These are phyloP conservation scores for Symmetrospora coprosmae DNA, from an alignment of 768 basidiomycete species.

Conservation along the genomic window DNA sequence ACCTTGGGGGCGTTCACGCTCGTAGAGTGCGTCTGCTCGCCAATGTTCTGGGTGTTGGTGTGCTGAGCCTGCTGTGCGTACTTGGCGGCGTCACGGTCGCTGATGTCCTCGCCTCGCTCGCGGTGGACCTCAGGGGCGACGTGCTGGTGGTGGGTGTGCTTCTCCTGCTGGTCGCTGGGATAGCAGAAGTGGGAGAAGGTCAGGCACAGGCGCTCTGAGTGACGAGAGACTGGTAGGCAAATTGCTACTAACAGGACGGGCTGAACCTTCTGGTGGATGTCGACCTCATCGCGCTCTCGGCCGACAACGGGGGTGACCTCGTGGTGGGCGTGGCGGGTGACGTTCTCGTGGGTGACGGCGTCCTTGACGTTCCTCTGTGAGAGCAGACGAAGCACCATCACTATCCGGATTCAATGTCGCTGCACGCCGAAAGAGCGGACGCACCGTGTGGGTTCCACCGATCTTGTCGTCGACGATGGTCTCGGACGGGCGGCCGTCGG, in stretches of 20 bases:
- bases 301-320: conserved; percentile 10
- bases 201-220: not conserved
- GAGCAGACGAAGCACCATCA: too few relatives aligned
- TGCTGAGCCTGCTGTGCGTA: conserved; percentile 2
- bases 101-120: conserved; percentile 5
- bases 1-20: conserved; percentile 19
- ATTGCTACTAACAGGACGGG: conserved; percentile 7
- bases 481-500: conserved; percentile 9
- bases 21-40: conserved; percentile 21
- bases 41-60: not conserved
- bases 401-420: too few relatives aligned
- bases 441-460: conserved; percentile 15
- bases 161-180: conserved; percentile 16
- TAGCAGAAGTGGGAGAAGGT: not conserved
- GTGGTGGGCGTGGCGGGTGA: conserved; percentile 17
- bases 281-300: conserved; percentile 15
- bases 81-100: conserved; percentile 7
- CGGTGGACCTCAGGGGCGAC: conserved; percentile 15
- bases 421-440: too few relatives aligned
- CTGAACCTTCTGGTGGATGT: conserved; percentile 21
- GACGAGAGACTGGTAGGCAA: not conserved
- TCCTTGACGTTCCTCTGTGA: conserved; percentile 5
- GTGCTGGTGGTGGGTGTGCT: conserved; percentile 20
- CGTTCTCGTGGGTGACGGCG: conserved; percentile 17
- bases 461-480: conserved; percentile 20